These are phyloP conservation scores for Akanthomyces uredinophilus DNA, from an alignment of 2,329 filamentous ascomycete genomes.

Conservation along the genomic window DNA sequence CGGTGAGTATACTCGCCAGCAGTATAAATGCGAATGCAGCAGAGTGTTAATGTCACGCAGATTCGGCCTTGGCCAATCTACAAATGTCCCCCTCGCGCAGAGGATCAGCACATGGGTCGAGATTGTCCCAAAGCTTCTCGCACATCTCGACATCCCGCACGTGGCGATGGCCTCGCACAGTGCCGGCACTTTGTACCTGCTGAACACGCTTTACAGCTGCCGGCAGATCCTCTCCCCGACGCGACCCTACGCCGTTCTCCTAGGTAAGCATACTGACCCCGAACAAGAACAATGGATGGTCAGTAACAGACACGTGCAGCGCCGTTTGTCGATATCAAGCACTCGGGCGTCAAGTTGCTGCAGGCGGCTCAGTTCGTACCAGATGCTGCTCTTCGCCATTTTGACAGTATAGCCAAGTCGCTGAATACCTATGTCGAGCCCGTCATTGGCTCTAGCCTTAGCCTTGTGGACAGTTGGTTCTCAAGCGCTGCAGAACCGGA, in stretches of 20 bases:
- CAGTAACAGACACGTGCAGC: neutral
- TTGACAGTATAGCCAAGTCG: neutral
- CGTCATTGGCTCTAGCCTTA: neutral
- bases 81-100: slow-evolving; percentile 17
- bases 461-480: neutral
- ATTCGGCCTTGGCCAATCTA: slow-evolving; percentile 24
- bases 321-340: slow-evolving; percentile 14
- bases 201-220: slow-evolving; percentile 25
- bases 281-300: neutral
- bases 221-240: slow-evolving; percentile 24
- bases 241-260: slow-evolving; percentile 19
- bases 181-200: slow-evolving; percentile 27
- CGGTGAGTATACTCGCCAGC: slow-evolving; percentile 17
- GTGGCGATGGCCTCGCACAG: slow-evolving; percentile 27
- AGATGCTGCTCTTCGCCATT: neutral
- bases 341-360: slow-evolving; percentile 3
- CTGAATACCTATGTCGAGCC: neutral
- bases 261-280: slow-evolving; percentile 13
- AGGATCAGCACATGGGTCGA: slow-evolving; percentile 23
- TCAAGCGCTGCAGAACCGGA: neutral
- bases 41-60: slow-evolving; percentile 12
- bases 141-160: slow-evolving; percentile 28
- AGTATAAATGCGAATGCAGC: neutral
- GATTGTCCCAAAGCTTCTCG: slow-evolving; percentile 28
- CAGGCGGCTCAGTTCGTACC: slow-evolving; percentile 5